Percentiles rank a stretch among this genome's conserved stretches.
phyloP scores from a whole-genome alignment of 2,329 filamentous ascomycete species.

The Arthrobotrys entomopaga region DNA sequence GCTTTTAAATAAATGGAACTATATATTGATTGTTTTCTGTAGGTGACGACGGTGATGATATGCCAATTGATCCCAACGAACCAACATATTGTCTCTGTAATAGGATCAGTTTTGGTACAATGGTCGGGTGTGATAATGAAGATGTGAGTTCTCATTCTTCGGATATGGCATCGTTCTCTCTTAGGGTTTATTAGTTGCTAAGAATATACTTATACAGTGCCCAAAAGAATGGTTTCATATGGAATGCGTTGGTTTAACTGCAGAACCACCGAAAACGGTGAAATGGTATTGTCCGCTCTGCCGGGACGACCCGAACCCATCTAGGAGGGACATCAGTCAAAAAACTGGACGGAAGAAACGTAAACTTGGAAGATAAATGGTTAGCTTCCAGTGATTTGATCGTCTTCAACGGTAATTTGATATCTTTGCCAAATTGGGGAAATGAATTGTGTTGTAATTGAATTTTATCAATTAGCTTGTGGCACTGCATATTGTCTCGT shows the following conservation, averaged over 20 bases:
- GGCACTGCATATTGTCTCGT: no score
- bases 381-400: background rate
- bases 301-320: constrained; percentile 70
- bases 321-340: constrained; percentile 44
- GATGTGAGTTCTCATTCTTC: constrained; percentile 68
- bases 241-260: constrained; percentile 75
- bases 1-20: background rate
- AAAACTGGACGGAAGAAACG: constrained; percentile 44
- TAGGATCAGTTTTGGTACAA: constrained; percentile 80
- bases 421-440: no score
- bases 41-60: constrained; percentile 74
- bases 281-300: constrained; percentile 90
- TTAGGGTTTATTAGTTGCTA: background rate
- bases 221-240: constrained; percentile 88
- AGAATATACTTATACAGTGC: constrained; percentile 67
- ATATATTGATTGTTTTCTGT: constrained; percentile 59
- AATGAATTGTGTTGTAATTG: no score
- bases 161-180: background rate
- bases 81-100: constrained; percentile 81
- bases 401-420: no score
- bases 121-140: constrained; percentile 84
- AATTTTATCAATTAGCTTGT: no score
- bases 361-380: constrained; percentile 34
- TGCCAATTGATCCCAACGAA: constrained; percentile 78
- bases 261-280: constrained; percentile 75